Conservation (phyloP, 2,329 filamentous ascomycete genomes). For the Colletotrichum salicis region DNA sequence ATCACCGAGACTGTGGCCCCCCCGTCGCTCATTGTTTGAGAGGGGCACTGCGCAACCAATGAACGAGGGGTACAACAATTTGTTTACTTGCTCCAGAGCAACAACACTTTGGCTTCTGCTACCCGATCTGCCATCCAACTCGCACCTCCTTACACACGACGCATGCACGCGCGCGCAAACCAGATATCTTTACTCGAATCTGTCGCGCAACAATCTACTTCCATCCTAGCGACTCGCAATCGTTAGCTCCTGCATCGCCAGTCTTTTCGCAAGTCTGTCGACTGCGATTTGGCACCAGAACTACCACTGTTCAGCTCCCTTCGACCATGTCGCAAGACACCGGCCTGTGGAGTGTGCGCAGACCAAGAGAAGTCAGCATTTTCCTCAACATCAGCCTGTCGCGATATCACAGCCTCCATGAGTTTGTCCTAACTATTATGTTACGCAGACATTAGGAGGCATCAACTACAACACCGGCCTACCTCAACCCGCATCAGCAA, state of each 20-base stretch:
- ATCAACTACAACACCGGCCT: conserved; percentile 86
- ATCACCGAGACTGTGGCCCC: not conserved
- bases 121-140: conserved; percentile 1
- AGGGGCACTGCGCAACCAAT: conserved; percentile 34
- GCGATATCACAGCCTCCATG: not conserved
- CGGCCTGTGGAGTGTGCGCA: conserved; percentile 89
- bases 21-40: conserved; percentile 26
- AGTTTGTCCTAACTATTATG: not conserved
- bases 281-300: conserved; percentile 15
- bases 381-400: not conserved
- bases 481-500: conserved; percentile 89
- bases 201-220: not conserved
- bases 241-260: not conserved
- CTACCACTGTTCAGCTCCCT: not conserved
- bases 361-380: conserved; percentile 82
- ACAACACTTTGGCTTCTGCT: conserved; percentile 39
- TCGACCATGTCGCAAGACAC: conserved; percentile 84
- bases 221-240: no score
- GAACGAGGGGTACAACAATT: conserved; percentile 37
- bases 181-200: not conserved
- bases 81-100: conserved; percentile 57
- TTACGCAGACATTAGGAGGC: conserved; percentile 80
- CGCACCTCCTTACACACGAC: conserved; percentile 8
- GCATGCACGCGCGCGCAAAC: not conserved
- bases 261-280: conserved; percentile 2